A percentile compares a stretch with the other conserved stretches of the same genome.
Evolutionary conservation across 768 basidiomycete genomes (phyloP).

Genomic region (Cystobasidium tubakii): DNA sequence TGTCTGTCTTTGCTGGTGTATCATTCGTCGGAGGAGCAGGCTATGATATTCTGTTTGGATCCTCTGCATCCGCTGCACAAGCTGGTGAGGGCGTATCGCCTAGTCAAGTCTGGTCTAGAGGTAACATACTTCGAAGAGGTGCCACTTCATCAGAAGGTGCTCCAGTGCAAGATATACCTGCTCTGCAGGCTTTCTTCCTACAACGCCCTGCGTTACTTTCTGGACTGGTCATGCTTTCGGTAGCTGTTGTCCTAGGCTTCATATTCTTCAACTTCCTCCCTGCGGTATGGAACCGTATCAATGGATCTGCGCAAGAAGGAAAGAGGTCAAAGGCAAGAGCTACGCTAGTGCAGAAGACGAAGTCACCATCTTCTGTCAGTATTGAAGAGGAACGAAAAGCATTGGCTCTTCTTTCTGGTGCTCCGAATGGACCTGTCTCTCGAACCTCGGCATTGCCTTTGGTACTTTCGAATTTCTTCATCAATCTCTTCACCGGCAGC

Average conservation of each 20-base stretch:
- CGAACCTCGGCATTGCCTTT: neutral
- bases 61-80: slow-evolving; percentile 26
- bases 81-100: slow-evolving; percentile 17
- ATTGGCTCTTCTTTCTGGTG: neutral
- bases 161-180: slow-evolving; percentile 2
- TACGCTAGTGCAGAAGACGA: slow-evolving; percentile 1
- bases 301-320: neutral
- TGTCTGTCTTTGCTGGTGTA: slow-evolving; percentile 44
- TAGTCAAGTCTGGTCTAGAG: slow-evolving; percentile 39
- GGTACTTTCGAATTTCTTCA: neutral
- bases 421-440: neutral
- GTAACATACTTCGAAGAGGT: slow-evolving; percentile 13
- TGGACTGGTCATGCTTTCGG: slow-evolving; percentile 41
- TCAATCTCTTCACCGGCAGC: slow-evolving; percentile 34
- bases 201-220: slow-evolving; percentile 38
- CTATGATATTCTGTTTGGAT: slow-evolving; percentile 38
- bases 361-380: neutral
- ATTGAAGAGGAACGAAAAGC: neutral
- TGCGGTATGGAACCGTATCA: slow-evolving; percentile 3
- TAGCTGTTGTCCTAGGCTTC: slow-evolving; percentile 30
- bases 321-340: neutral
- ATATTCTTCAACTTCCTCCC: slow-evolving; percentile 36
- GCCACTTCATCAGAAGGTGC: neutral
- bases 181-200: slow-evolving; percentile 34
- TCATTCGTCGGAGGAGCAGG: slow-evolving; percentile 43